Base-by-base conservation (phyloP, 257 asterid genomes). In the Salvia splendens region DNA sequence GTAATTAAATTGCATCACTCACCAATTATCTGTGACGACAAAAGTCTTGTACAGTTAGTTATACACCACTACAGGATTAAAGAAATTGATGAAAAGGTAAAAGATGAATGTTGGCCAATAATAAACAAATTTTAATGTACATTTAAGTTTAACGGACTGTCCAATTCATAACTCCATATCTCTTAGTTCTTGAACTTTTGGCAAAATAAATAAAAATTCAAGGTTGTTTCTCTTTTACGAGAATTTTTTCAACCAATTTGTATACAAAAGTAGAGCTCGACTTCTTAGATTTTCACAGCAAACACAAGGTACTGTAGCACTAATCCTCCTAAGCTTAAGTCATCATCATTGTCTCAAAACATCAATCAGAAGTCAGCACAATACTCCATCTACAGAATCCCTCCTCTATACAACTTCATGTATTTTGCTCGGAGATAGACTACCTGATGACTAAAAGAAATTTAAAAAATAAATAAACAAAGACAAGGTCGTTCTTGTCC, bases 361-460 rank as follows among this genome's bases (percentile, higher is more conserved):
- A 45, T 73, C 65, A 58, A 45, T 59, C 68, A 45, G 42, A 52
- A n/a, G 51, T 56, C 70, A 56, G 70, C 11, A 62, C 64, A 42
- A 60, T 60, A 58, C 52, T 59, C 75, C 76, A 77, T 77, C 67
- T 65, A 77, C 79, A 73, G 49, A 57, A 64, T 70, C 51, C 58
- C 60, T 70, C 73, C 47, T 73, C 78, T 68, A 76, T 73, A 79
- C 76, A 78, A 47, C 41, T 67, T 61, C 61, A 59, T 54, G 67
- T 59, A 61, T 67, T 42, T 32, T 61, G 61, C 45, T 69, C 67
- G 42, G 61, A 61, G 67, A 48, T 36, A n/a, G 38, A 38, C 42
- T 69, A 50, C 53, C 53, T 17, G 35, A 33, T 49, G 12, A 1
- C 30, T 11, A 17, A 20, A 61, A 17, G 6, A 60, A 40, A 6